Evolutionary conservation across 2,329 filamentous ascomycete species (phyloP).

Genomic region (Arthrobotrys conoides): DNA sequence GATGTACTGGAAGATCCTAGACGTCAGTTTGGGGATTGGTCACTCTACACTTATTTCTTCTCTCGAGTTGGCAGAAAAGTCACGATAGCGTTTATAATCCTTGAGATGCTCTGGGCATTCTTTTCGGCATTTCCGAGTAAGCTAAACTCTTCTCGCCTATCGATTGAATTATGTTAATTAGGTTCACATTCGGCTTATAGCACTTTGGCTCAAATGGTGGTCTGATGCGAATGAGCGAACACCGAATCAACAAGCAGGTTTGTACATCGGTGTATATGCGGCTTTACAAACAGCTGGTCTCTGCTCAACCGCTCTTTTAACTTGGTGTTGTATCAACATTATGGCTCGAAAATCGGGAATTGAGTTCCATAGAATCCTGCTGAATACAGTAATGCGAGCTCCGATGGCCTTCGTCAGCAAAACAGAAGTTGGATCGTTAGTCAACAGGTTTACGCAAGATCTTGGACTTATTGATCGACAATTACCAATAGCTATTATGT

Average conservation of each 20-base stretch:
- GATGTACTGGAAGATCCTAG: conserved; percentile 39
- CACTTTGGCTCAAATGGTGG: conserved; percentile 68
- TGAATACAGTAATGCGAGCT: conserved; percentile 63
- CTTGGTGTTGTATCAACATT: conserved; percentile 38
- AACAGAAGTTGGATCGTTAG: conserved; percentile 68
- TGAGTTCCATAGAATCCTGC: conserved; percentile 28
- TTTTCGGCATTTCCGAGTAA: conserved; percentile 65
- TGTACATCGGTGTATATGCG: conserved; percentile 67
- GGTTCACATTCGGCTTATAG: conserved; percentile 57
- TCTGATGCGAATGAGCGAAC: conserved; percentile 63
- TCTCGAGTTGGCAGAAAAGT: conserved; percentile 54
- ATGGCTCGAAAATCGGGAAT: conserved; percentile 47
- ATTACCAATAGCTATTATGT: conserved; percentile 66
- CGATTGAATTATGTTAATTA: conserved; percentile 61
- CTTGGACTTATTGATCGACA: conserved; percentile 68
- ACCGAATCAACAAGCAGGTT: conserved; percentile 65
- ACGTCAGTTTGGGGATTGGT: conserved; percentile 65
- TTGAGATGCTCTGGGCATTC: conserved; percentile 61
- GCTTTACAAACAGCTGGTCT: conserved; percentile 66
- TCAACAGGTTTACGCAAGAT: conserved; percentile 70
- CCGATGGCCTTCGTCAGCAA: conserved; percentile 68
- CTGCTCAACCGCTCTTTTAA: conserved; percentile 65
- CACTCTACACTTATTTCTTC: conserved; percentile 66
- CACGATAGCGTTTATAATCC: conserved; percentile 60
- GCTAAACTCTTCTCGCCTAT: conserved; percentile 34